A percentile compares a stretch with the other conserved stretches of the same genome.
Conservation (phyloP, 169 alveolate species). For the Neospora caninum region DNA sequence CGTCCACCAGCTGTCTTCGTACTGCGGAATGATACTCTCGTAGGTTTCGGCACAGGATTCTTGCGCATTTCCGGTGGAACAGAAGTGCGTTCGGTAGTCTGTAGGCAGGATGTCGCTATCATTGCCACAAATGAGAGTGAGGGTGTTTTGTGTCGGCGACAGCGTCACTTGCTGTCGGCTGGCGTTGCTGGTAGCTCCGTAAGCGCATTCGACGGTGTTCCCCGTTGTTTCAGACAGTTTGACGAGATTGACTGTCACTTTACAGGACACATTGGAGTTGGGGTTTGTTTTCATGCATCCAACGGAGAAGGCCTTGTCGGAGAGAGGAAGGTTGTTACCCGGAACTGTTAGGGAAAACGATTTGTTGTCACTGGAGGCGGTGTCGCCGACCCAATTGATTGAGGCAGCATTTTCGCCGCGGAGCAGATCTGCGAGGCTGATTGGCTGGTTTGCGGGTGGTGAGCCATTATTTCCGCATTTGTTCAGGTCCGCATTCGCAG, state of each 20-base stretch:
- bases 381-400: neutral
- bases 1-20: neutral
- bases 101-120: neutral
- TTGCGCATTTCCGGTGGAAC: neutral
- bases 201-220: neutral
- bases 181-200: neutral
- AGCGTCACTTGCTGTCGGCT: neutral
- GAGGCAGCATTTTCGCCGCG: neutral
- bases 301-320: slow-evolving; percentile 3
- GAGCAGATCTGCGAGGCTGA: neutral
- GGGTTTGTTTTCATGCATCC: neutral
- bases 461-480: neutral
- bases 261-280: neutral
- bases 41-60: neutral
- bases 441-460: neutral
- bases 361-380: neutral
- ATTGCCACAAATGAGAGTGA: neutral
- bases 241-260: too few species aligned
- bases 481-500: neutral
- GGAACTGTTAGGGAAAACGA: neutral
- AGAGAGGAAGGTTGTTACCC: neutral
- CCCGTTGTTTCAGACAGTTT: neutral
- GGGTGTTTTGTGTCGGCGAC: neutral
- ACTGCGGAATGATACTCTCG: neutral
- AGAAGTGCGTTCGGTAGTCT: neutral